Evolutionary conservation across 164 flowering plant species (phyloP), one percentile per base, ranked within the genome.

Genomic region (Umbellularia californica): DNA sequence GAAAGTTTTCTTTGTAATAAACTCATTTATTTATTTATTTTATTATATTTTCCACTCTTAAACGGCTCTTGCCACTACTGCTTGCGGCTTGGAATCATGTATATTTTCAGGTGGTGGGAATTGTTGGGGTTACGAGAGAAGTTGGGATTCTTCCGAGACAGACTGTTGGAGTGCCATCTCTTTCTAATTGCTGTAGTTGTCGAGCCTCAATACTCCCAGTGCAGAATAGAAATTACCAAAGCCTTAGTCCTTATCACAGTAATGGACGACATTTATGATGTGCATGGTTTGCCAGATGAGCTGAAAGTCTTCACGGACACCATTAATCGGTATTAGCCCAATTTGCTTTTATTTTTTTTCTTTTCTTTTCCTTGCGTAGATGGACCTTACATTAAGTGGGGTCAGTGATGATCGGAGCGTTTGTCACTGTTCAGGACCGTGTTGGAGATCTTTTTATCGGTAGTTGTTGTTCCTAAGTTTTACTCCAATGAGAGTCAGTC

Each of bases 231-330:
- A 6, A 2, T 64, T 7, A 23, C 75, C n/a, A 72, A 72, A 72
- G 33, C 24, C 9, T 7, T 4, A 1, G 13, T 2, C 3, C n/a
- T 72, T 5, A 3, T 72, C 0, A n/a, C 69, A 2, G 13, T 14
- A n/a, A 52, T 65, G 6, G 71, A 68, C 14, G 76, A 74, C 35
- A 0, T 68, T 20, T 74, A 68, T 28, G 76, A 74, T 33, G 35
- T 52, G 52, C 55, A 74, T 52, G 70, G 70, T 52, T 51, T 65
- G 28, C n/a, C 35, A 24, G 71, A 67, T 22, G 76, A 74, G 30
- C 50, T 74, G 4, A 35, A 73, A 80, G 77, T 55, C 1, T 79
- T 47, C 70, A 82, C 69, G 12, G 65, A 67, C 51, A 51, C 65
- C 0, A 17, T 74, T 20, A 50, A 67, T 2, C 30, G 76, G 76